phyloP scores from a whole-genome alignment of 2,329 filamentous ascomycete genomes.

The Cryphonectria carpinicola region DNA sequence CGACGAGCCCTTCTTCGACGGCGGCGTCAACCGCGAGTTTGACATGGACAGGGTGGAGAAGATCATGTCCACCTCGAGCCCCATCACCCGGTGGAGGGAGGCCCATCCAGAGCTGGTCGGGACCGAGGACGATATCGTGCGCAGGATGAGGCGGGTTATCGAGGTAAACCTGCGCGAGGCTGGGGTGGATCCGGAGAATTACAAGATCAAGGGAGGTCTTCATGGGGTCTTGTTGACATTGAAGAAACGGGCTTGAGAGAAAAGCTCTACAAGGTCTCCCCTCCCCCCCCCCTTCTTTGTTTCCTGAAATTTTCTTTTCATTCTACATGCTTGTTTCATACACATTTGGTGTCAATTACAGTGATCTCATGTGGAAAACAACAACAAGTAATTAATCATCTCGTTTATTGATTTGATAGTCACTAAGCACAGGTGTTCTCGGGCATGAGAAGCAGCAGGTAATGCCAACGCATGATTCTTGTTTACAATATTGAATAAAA shows the following conservation, averaged over 20 bases:
- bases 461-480: too few species aligned
- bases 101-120: slow-evolving; percentile 46
- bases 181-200: slow-evolving; percentile 41
- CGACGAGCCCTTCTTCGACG: slow-evolving; percentile 36
- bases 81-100: slow-evolving; percentile 48
- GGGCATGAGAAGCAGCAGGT: too few species aligned
- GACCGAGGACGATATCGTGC: slow-evolving; percentile 46
- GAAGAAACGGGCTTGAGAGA: slow-evolving; percentile 34
- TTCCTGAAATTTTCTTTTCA: background rate
- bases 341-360: background rate
- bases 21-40: slow-evolving; percentile 20
- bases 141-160: slow-evolving; percentile 35
- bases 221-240: slow-evolving; percentile 37
- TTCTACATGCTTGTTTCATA: too few species aligned
- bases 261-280: background rate
- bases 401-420: too few species aligned
- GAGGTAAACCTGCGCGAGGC: slow-evolving; percentile 37
- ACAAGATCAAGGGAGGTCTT: slow-evolving; percentile 34
- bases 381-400: background rate
- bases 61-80: slow-evolving; percentile 43
- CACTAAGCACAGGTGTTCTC: too few species aligned
- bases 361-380: background rate
- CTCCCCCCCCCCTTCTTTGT: too few species aligned
- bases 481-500: too few species aligned
- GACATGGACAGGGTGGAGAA: slow-evolving; percentile 43